Evolutionary conservation across 768 basidiomycete species (phyloP), one percentile per base, ranked within the genome.

Genomic region (Xerocomellus chrysenteron): DNA sequence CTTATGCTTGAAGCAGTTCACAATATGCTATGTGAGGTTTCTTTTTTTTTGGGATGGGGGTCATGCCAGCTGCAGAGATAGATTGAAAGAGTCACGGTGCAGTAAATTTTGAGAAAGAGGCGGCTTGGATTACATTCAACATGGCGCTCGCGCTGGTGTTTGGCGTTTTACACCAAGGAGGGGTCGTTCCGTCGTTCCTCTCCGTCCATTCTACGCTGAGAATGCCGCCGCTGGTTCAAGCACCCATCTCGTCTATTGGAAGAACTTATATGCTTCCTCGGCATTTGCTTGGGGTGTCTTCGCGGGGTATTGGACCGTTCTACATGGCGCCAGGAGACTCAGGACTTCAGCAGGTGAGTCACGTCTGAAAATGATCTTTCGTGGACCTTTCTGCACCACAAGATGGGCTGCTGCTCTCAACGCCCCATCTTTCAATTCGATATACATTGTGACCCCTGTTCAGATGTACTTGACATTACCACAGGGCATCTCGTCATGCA

Each of bases 111-210:
- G 26, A 26, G 26, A 26, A 26, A 26, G 26, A 26, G 76, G 45
- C 51, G 5, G 52, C 59, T 21, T 74, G 73, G 69, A 56, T 66
- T 41, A 46, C 52, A 19, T 67, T 66, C 21, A 77, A 77, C 40
- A 1, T 59, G 14, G 47, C 57, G 4, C 65, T 75, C 3, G 61
- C 64, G 1, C n/a, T 70, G 5, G 54, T 76, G 13, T 77, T 75
- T 37, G 75, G 75, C 14, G 6, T 77, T 44, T 53, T 76, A 32
- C 75, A 76, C 36, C 76, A 77, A 57, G 76, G 74, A 43, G 75
- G 75, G 17, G 64, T 77, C n/a, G 68, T 75, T 17, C 75, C 70
- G 7, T 77, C 76, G 19, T 65, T 73, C 32, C 60, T 76, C 33
- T 61, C 65, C 43, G 64, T 77, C 9, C 72, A 73, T 52, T 67